phyloP scores from a whole-genome alignment of 1,284 basidiomycete species.

The Polyporus tsugae region DNA sequence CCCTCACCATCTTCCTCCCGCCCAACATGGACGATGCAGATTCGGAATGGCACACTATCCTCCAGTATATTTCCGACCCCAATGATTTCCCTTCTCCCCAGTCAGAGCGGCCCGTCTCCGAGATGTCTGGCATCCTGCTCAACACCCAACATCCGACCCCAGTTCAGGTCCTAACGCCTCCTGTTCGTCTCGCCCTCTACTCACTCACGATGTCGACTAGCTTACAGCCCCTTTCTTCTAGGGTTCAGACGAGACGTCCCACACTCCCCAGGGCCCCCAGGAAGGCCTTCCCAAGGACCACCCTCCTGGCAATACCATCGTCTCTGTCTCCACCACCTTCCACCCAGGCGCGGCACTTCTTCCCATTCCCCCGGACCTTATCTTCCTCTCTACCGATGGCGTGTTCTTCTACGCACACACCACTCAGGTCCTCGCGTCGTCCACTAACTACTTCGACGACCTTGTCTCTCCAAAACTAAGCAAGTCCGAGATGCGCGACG shows the following conservation, averaged over 20 bases:
- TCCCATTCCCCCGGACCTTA: conserved; percentile 61
- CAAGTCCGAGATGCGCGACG: conserved; percentile 31
- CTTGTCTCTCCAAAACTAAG: conserved; percentile 39
- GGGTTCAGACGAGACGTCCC: conserved; percentile 40
- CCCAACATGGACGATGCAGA: conserved; percentile 50
- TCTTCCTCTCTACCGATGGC: conserved; percentile 72
- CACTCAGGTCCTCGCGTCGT: conserved; percentile 44
- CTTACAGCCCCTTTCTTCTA: conserved; percentile 23
- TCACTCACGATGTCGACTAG: not conserved
- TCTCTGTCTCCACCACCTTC: conserved; percentile 84
- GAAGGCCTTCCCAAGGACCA: conserved; percentile 26
- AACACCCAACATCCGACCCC: conserved; percentile 33
- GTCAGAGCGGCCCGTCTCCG: conserved; percentile 46
- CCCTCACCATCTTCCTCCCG: conserved; percentile 1
- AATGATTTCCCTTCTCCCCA: conserved; percentile 49
- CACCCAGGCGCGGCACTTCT: conserved; percentile 71
- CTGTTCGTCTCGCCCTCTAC: conserved; percentile 51
- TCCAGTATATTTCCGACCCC: conserved; percentile 70
- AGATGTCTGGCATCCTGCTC: conserved; percentile 32
- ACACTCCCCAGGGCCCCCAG: conserved; percentile 46
- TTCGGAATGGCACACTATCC: conserved; percentile 62
- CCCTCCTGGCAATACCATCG: conserved; percentile 48
- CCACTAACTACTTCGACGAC: conserved; percentile 48
- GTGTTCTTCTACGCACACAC: conserved; percentile 69
- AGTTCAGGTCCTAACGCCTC: conserved; percentile 69